Evolutionary conservation across 2,329 filamentous ascomycete genomes (phyloP), one percentile per base, ranked within the genome.

Genomic region (Apiospora sp.): DNA sequence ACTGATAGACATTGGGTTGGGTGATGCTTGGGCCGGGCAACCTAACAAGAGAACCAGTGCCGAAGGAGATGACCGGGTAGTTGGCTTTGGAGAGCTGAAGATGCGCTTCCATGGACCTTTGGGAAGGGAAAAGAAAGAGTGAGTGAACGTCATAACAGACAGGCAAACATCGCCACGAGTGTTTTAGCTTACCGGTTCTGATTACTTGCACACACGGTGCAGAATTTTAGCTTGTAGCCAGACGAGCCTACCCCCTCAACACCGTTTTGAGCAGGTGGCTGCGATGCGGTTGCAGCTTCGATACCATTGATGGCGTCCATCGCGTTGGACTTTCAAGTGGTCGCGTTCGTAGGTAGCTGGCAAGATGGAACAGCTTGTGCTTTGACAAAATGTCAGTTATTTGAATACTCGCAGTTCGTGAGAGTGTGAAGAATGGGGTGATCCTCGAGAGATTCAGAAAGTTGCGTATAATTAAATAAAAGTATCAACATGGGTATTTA

Each of bases 131-230:
- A 43, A n/a, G n/a, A 51, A 13, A 24, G 14, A 46, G 43, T 58
- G 69, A 30, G 14, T 27, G 16, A 27, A 70, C n/a, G 41, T 48
- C 4, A 16, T 46, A 12, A 30, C 30, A 71, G 54, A 67, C 48
- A 46, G 27, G n/a, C 22, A 46, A 43, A 49, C 24, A 22, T 8
- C 30, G 16, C 16, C 27, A 37, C 22, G 71, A 27, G 68, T 46
- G 2, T 64, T n/a, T 5, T 41, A 16, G 79, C 87, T 75, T 87
- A 97, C 91, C 96, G 92, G 81, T 99, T 99, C 83, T 99, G 95
- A 79, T 99, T 99, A 79, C 95, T 98, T 10, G 96, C 96, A 84
- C 96, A 99, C n/a, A 99, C 96, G 3, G 96, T 98, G 86, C 95
- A 98, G 84, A 98, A 98, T 81, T 94, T 97, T 74, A 99, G 89